Evolutionary conservation across 306 rosid genomes (phyloP), one percentile per base, ranked within the genome.

Genomic region (Acacia confusa): DNA sequence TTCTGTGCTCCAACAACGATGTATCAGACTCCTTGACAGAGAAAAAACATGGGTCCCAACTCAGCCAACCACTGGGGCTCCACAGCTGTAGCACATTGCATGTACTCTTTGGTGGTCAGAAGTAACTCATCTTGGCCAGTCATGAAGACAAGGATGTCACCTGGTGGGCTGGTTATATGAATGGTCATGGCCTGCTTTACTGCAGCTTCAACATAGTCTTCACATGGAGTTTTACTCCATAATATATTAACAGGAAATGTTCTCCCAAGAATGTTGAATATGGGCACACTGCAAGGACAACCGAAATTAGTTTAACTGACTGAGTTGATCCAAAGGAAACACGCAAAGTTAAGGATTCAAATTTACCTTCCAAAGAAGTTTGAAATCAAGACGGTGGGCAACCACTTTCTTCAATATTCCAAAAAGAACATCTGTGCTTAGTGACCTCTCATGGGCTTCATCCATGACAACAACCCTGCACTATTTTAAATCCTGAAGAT

Each of bases 171-270:
- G 41, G 97, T 90, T 86, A 95, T 92, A 86, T 95, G 99, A 84
- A 95, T 95, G n/a, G 98, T 89, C 97, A 95, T 95, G 61, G 98
- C 98, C 86, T 95, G 98, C 90, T 95, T 95, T 84, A 95, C 99
- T 40, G 98, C 99, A 74, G 85, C 98, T 84, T 95, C 99, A 55
- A 95, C 98, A 61, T 95, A 95, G 88, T 95, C 99, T 85, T 95
- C 99, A 68, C 92, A 90, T 8, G 98, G 99, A 80, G 92, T 89
- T 89, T 95, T 95, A 82, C 98, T 92, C 87, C 87, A 95, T 86
- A 93, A 83, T 79, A 20, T 89, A 74, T 89, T 92, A 61, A 93
- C 99, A 70, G 99, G 98, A 88, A 95, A 95, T 85, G 99, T 95
- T 87, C 99, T 94, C 72, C 99, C 99, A 19, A 98, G 98, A 78